Percentiles rank a stretch among this genome's conserved stretches.
Evolutionary conservation across 352 stramenopile species (phyloP).

Genomic region (Plasmopara viticola): DNA sequence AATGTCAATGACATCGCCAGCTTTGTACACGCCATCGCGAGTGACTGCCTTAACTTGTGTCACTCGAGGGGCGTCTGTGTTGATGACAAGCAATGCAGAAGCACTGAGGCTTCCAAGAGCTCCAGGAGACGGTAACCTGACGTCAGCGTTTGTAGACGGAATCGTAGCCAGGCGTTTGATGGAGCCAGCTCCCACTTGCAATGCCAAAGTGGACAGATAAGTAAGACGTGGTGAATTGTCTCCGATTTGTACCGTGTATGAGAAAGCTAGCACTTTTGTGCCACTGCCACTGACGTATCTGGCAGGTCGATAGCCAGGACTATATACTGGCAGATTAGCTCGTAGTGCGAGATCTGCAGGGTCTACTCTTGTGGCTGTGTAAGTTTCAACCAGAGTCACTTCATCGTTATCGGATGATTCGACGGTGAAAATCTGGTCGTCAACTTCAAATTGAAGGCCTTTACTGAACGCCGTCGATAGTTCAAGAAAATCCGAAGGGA

Average conservation of each 20-base stretch:
- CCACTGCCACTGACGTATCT: conserved; percentile 43
- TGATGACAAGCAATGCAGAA: conserved; percentile 34
- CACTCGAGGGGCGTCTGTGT: conserved; percentile 40
- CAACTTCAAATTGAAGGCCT: conserved; percentile 56
- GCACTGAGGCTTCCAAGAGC: conserved; percentile 32
- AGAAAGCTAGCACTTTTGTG: conserved; percentile 41
- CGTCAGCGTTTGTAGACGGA: conserved; percentile 41
- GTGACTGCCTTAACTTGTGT: conserved; percentile 41
- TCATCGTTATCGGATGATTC: conserved; percentile 34
- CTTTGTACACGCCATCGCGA: conserved; percentile 52
- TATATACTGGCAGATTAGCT: conserved; percentile 32
- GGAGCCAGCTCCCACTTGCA: conserved; percentile 43
- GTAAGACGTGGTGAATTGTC: conserved; percentile 42
- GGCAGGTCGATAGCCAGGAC: conserved; percentile 44
- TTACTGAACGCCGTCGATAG: conserved; percentile 30
- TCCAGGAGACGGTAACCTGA: conserved; percentile 41
- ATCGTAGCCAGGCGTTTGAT: conserved; percentile 52
- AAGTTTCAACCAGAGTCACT: conserved; percentile 51
- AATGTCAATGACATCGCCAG: conserved; percentile 40
- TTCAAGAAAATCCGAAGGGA: conserved; percentile 41
- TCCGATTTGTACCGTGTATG: conserved; percentile 49
- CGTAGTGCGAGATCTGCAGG: conserved; percentile 17
- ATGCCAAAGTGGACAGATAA: conserved; percentile 38
- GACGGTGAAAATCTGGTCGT: conserved; percentile 41
- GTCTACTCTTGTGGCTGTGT: conserved; percentile 36